These are phyloP conservation scores for Pichia sp. DNA, from an alignment of 1,139 yeast species.

Conservation along the genomic window DNA sequence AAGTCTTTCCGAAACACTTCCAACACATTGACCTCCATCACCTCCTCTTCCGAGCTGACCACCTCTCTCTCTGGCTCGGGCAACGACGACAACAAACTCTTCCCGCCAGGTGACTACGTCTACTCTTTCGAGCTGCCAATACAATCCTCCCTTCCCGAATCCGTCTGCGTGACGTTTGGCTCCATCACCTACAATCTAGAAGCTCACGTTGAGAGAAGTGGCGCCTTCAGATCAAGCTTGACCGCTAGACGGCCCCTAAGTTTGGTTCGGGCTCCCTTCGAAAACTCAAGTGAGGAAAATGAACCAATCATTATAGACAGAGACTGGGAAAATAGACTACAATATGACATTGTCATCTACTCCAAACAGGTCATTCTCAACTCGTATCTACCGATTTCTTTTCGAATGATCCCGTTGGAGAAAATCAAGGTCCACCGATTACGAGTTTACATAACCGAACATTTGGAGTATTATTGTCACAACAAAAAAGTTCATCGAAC, in stretches of 20 bases:
- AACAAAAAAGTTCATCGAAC: slow-evolving; percentile 83
- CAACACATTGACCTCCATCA: slow-evolving; percentile 20
- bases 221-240: slow-evolving; percentile 79
- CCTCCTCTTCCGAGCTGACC: slow-evolving; percentile 13
- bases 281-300: slow-evolving; percentile 74
- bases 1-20: slow-evolving; percentile 24
- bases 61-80: slow-evolving; percentile 9
- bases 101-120: slow-evolving; percentile 79
- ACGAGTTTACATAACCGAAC: slow-evolving; percentile 80
- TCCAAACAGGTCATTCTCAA: slow-evolving; percentile 84
- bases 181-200: slow-evolving; percentile 65
- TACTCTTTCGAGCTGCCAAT: slow-evolving; percentile 89
- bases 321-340: slow-evolving; percentile 90
- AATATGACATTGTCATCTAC: slow-evolving; percentile 84
- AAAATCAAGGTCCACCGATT: slow-evolving; percentile 84
- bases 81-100: slow-evolving; percentile 38
- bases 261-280: slow-evolving; percentile 72
- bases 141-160: slow-evolving; percentile 78
- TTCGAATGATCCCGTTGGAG: slow-evolving; percentile 79
- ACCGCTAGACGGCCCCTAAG: slow-evolving; percentile 59
- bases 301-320: slow-evolving; percentile 90
- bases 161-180: slow-evolving; percentile 77
- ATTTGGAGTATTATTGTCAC: slow-evolving; percentile 81
- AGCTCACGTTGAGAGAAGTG: slow-evolving; percentile 66
- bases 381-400: slow-evolving; percentile 76